A percentile compares a stretch with the other conserved stretches of the same genome.
These are phyloP conservation scores for Quercus lobata DNA, from an alignment of 331 rosid species.

Conservation along the genomic window DNA sequence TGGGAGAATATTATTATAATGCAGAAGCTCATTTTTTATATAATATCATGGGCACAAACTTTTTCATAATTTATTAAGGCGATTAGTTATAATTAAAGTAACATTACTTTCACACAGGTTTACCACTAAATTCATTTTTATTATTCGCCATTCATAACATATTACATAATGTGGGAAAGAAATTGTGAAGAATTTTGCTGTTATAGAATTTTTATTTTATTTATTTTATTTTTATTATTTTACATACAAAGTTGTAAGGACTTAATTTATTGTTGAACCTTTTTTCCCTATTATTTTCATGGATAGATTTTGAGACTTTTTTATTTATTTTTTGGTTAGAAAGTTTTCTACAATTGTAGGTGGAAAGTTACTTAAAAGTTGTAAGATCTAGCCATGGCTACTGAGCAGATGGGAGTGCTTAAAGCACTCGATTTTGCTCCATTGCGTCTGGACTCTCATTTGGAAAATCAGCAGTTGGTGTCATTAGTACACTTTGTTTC, in stretches of 20 bases:
- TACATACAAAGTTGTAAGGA: neutral
- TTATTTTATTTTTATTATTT: too few relatives aligned
- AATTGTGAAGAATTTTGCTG: too few relatives aligned
- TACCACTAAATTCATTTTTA: too few relatives aligned
- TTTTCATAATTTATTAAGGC: too few relatives aligned
- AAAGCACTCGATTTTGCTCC: slow-evolving; percentile 71
- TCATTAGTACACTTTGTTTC: slow-evolving; percentile 65
- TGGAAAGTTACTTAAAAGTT: neutral
- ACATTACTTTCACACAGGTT: too few relatives aligned
- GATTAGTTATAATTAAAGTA: too few relatives aligned
- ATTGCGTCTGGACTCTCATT: slow-evolving; percentile 72
- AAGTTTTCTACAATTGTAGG: neutral
- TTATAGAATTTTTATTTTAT: too few relatives aligned
- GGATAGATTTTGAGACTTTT: neutral
- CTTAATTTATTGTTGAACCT: neutral
- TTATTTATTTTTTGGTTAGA: slow-evolving; percentile 2
- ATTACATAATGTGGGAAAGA: too few relatives aligned
- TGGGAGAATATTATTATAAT: too few relatives aligned
- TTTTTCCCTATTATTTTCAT: neutral
- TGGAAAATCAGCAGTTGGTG: slow-evolving; percentile 29
- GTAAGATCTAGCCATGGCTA: slow-evolving; percentile 38
- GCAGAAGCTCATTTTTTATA: too few relatives aligned
- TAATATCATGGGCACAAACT: too few relatives aligned
- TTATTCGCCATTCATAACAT: too few relatives aligned
- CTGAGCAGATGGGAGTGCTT: slow-evolving; percentile 54